Evolutionary conservation across 495 filamentous ascomycete species (phyloP), one percentile per base, ranked within the genome.

Genomic region (Staphylotrichum tortipilum): DNA sequence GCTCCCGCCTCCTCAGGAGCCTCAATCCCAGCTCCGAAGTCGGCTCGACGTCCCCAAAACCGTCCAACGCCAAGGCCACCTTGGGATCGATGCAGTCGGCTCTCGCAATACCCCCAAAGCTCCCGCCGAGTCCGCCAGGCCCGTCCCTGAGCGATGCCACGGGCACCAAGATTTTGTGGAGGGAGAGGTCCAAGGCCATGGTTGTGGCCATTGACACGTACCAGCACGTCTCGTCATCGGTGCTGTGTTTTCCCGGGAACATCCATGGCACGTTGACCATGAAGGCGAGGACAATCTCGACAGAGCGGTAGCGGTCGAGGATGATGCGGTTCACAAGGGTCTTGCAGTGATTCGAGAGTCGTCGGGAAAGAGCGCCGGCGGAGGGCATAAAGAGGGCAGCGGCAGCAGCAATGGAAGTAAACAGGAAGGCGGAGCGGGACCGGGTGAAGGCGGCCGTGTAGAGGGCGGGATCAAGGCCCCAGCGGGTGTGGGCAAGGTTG

Each of bases 221-320:
- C 22, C 77, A 78, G 42, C 82, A 85, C 0, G 83, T 85, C 53
- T 85, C 82, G 59, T 87, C 84, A 55, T 86, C 83, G 12, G 79
- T 78, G 55, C 81, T 74, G 55, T 80, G 76, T 40, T 77, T 74
- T 5, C 83, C 82, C 0, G 83, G 81, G 11, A 78, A 73, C 76
- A 87, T 85, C 84, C 84, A 87, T 10, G 84, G 83, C 21, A 87
- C 75, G 54, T 86, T 85, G n/a, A 83, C 76, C 80, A 86, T 84
- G 52, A 85, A 87, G 2, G 80, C 84, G 12, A 87, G 60, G 5
- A 87, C 77, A 47, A 87, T 85, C 59, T 87, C 84, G 7, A 83
- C 80, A 7, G 84, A 87, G 30, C 78, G 75, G 54, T 78, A 70
- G 3, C 82, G 74, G 34, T 78, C 69, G 0, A 68, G 61, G 31